Evolutionary conservation across 768 basidiomycete species (phyloP).

Genomic region (Agrocybe pediades): DNA sequence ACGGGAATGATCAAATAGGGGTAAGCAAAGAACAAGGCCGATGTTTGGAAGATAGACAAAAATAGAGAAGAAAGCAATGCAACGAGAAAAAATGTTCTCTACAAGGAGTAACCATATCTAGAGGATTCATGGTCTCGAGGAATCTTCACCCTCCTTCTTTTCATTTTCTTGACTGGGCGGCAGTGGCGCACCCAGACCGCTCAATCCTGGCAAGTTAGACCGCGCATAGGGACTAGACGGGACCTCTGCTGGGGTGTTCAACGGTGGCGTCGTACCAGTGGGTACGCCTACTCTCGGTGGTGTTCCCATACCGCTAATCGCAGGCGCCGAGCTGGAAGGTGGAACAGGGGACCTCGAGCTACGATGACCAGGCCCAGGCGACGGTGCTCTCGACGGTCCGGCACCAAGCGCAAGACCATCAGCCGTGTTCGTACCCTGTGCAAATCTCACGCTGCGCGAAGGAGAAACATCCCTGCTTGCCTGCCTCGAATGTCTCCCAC

Average conservation of each 20-base stretch:
- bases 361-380: neutral
- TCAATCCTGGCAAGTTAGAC: neutral
- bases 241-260: neutral
- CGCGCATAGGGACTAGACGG: neutral
- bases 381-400: neutral
- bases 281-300: too few relatives aligned
- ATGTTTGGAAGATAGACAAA: too few relatives aligned
- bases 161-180: too few relatives aligned
- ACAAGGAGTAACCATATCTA: too few relatives aligned
- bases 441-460: constrained; percentile 44
- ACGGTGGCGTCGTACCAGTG: neutral
- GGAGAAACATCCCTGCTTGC: constrained; percentile 45
- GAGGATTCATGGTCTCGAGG: too few relatives aligned
- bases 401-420: neutral
- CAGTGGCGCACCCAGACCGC: neutral
- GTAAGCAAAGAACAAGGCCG: too few relatives aligned
- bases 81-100: too few relatives aligned
- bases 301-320: too few relatives aligned
- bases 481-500: constrained; percentile 1
- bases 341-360: neutral
- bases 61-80: too few relatives aligned
- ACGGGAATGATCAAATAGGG: too few relatives aligned
- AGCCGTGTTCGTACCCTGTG: constrained; percentile 22
- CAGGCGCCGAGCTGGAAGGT: too few relatives aligned
- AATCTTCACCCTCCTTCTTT: too few relatives aligned